Base-by-base conservation (phyloP, 2,329 filamentous ascomycete species). In the Pseudogymnoascus sp. region DNA sequence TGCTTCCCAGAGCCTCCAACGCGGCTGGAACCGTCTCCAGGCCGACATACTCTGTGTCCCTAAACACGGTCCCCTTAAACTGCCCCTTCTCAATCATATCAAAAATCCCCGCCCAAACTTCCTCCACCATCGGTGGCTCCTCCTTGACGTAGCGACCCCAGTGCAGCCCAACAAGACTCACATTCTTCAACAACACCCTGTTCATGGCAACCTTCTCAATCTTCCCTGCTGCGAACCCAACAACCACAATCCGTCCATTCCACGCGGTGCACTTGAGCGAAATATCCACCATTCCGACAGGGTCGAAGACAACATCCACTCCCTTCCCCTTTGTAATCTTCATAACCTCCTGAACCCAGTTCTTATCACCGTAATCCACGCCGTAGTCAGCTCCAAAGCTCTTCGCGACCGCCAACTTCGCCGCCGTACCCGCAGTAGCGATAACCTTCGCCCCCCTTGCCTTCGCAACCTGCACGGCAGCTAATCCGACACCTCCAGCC, bases 191-290 rank as follows among this genome's bases (percentile, higher is more conserved):
- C 64, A 97, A 75, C 25, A 97, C 90, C 73, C 93, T 87, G 74
- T 97, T 97, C 78, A 95, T 85, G 11, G 91, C 89, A 41, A 97
- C 84, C 76, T 94, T 95, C 75, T 97, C 93, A 67, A 97, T 96
- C 58, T 79, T 80, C 0, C 90, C 90, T 0, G 86, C 89, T 0
- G 92, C 91, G 71, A 97, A 97, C 0, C 93, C 93, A 66, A 97
- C 87, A 4, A 97, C 85, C 43, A 97, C 76, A 61, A 97, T 81
- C 11, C 92, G 82, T 1, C 90, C 93, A 73, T 96, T 96, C 92
- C 91, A 97, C 3, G 91, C 89, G 3, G 88, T 90, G 76, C 93
- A 97, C 75, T 96, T 96, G 67, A 92, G 89, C 67, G 87, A 91
- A 71, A 85, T 82, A 66, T 95, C 91, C 58, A 97, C 90, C 71